phyloP scores from a whole-genome alignment of 1,139 yeast genomes.

The Meyerozyma smithsonii region DNA sequence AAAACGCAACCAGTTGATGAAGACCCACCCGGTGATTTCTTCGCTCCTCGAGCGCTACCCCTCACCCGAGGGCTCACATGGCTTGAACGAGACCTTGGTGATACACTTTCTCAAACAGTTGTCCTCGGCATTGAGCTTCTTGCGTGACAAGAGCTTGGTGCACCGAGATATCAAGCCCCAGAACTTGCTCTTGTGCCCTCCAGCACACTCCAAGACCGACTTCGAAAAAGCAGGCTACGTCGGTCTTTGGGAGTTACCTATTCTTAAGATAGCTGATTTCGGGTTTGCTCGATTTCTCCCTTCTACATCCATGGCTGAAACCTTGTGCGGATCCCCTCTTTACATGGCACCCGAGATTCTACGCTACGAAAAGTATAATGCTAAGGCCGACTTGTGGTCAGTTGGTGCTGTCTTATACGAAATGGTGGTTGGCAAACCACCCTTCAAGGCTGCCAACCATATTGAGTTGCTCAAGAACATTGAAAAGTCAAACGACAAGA shows the following conservation, averaged over 20 bases:
- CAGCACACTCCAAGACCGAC: conserved; percentile 54
- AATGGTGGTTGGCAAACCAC: conserved; percentile 93
- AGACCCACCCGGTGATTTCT: conserved; percentile 75
- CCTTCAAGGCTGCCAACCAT: conserved; percentile 89
- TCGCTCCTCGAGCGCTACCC: conserved; percentile 79
- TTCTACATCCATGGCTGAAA: conserved; percentile 89
- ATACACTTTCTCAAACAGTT: conserved; percentile 84
- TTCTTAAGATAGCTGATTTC: conserved; percentile 90
- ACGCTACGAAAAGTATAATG: conserved; percentile 90
- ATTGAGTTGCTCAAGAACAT: conserved; percentile 82
- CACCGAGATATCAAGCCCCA: conserved; percentile 96
- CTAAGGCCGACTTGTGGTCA: conserved; percentile 96
- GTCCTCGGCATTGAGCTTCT: conserved; percentile 75
- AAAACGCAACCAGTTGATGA: conserved; percentile 64
- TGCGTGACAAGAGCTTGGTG: conserved; percentile 77
- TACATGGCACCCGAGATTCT: conserved; percentile 98
- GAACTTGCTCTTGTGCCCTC: conserved; percentile 76
- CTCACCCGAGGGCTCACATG: conserved; percentile 70
- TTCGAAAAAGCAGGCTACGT: conserved; percentile 57
- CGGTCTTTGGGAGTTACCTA: conserved; percentile 85
- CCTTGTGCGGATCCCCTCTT: conserved; percentile 93
- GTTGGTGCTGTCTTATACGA: conserved; percentile 95
- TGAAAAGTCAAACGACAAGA: conserved; percentile 72
- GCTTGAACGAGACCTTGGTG: conserved; percentile 73
- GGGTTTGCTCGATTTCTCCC: conserved; percentile 96